Conservation (phyloP, 2,329 filamentous ascomycete species). For the Coniosporium tulheliwenetii region DNA sequence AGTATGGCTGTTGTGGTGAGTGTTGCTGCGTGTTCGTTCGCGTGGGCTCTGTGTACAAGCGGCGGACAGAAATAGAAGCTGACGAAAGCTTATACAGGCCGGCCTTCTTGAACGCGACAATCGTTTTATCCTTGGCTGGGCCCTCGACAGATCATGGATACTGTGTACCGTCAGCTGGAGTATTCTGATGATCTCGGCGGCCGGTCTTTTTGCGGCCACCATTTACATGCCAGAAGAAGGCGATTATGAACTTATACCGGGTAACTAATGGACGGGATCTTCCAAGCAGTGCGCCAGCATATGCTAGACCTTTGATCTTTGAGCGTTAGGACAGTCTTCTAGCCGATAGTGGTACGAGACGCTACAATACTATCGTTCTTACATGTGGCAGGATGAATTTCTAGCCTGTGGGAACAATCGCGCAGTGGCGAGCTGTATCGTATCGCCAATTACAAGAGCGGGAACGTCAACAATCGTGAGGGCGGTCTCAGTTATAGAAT, state of each 20-base stretch:
- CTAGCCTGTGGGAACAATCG: no score
- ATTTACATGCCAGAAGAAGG: conserved; percentile 62
- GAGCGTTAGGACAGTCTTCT: no score
- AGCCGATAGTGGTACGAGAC: no score
- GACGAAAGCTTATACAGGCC: conserved; percentile 35
- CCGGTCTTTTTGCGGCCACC: conserved; percentile 49
- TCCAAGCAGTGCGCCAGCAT: no score
- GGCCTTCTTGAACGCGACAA: conserved; percentile 73
- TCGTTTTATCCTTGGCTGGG: conserved; percentile 72
- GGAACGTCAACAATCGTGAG: no score
- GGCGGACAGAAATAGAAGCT: conserved; percentile 1
- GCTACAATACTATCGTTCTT: no score
- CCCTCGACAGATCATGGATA: conserved; percentile 63
- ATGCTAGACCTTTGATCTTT: no score
- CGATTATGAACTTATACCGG: conserved; percentile 65
- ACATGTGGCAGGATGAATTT: no score
- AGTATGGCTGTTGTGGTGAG: conserved; percentile 72
- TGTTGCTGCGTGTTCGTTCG: conserved; percentile 8
- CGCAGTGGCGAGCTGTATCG: no score
- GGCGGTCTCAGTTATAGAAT: no score
- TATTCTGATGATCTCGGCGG: conserved; percentile 34
- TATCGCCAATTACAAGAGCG: no score
- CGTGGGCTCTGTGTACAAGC: neutral
- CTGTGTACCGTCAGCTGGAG: conserved; percentile 48
- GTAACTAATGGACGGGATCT: no score